phyloP scores from a whole-genome alignment of 768 basidiomycete species.

The Podaxis sp. region DNA sequence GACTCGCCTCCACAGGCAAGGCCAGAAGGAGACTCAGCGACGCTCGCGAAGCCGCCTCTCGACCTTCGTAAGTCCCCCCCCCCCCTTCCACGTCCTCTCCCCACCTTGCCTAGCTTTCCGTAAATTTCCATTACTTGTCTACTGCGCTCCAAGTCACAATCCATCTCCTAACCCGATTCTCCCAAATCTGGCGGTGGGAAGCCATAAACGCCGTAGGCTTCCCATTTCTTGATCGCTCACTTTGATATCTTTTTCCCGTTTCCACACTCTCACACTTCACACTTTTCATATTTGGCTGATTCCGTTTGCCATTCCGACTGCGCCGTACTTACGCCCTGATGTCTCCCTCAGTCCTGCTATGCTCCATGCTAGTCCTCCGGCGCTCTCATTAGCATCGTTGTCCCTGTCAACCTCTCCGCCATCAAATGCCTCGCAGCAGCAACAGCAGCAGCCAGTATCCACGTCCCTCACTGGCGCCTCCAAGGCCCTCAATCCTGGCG shows the following conservation, averaged over 20 bases:
- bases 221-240: conserved; percentile 12
- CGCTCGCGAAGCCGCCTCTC: conserved; percentile 72
- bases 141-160: neutral
- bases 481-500: conserved; percentile 22
- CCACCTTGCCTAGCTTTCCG: conserved; percentile 5
- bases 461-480: conserved; percentile 26
- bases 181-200: conserved; percentile 7
- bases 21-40: conserved; percentile 73
- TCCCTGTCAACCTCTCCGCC: conserved; percentile 44
- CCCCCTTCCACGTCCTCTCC: conserved; percentile 2
- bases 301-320: neutral
- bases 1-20: conserved; percentile 71
- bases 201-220: neutral
- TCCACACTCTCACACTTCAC: neutral
- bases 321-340: conserved; percentile 1
- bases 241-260: neutral
- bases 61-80: conserved; percentile 63
- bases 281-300: neutral
- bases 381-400: conserved; percentile 44
- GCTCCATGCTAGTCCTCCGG: conserved; percentile 32
- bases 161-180: neutral
- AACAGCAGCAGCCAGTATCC: conserved; percentile 13
- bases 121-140: conserved; percentile 12
- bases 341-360: conserved; percentile 29
- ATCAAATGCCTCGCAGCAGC: conserved; percentile 19